Base-by-base conservation (phyloP, 2,329 filamentous ascomycete species). In the Hypomyces rosellus region DNA sequence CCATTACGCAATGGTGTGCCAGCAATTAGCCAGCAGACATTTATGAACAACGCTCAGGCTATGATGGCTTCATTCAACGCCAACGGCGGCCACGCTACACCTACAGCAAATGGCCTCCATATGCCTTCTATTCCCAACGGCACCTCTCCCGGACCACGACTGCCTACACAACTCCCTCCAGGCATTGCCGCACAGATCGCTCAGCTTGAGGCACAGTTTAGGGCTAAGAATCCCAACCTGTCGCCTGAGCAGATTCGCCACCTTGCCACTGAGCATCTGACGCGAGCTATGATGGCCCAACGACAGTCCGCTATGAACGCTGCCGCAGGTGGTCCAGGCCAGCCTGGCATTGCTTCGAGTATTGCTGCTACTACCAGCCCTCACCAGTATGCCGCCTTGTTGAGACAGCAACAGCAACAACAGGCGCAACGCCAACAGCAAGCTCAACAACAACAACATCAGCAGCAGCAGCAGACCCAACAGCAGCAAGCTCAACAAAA, bases 381-480 rank as follows among this genome's bases (percentile, higher is more conserved):
- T 25, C 78, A 82, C 38, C 79, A 82, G 54, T 82, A 82, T 58
- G 79, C 79, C 1, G 78, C 80, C 50, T 66, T 82, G 34, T 71
- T 82, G 8, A 67, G 79, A 41, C 77, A 79, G 37, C 79, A 82
- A 57, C 78, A 81, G 54, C 76, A 80, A 54, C 69, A 72, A 25
- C 74, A 68, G 11, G 60, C 55, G 3, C 63, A 65, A n/a, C 57
- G 58, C 15, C 59, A 59, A 54, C 60, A 53, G 48, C 65, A 60
- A 30, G 66, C 59, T 54, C 61, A 53, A 58, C 56, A 62, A 18
- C 59, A 58, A 20, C 61, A 65, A 36, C 60, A 59, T 22, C 55
- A 59, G 30, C 56, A 59, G 16, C 59, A 60, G 44, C 61, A 58
- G 41, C 56, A 52, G 22, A 55, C 57, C 15, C 61, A 59, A 13